Percentiles rank a stretch among this genome's conserved stretches.
Conservation (phyloP, 768 basidiomycete genomes). For the Gelatoporia subvermispora region DNA sequence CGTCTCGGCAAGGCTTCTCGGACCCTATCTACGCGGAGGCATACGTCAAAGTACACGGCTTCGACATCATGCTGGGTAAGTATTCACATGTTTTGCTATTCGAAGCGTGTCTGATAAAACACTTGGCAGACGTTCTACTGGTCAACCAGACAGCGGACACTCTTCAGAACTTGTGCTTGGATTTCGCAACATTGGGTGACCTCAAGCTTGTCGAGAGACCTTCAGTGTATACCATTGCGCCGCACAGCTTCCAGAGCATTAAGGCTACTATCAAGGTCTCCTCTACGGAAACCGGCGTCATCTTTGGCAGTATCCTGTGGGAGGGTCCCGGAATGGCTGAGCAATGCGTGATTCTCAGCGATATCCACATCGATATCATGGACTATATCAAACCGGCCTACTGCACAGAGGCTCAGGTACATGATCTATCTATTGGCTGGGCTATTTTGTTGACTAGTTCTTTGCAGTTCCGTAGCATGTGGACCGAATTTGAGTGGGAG, state of each 20-base stretch:
- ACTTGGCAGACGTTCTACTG: slow-evolving; percentile 73
- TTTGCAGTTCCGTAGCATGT: slow-evolving; percentile 88
- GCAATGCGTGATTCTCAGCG: slow-evolving; percentile 89
- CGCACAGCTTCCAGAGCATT: slow-evolving; percentile 97
- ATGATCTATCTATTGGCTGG: slow-evolving; percentile 8
- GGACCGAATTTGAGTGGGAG: slow-evolving; percentile 99
- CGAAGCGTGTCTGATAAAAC: background rate
- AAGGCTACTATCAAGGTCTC: slow-evolving; percentile 98
- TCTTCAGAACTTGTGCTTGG: slow-evolving; percentile 92
- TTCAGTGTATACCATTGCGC: slow-evolving; percentile 86
- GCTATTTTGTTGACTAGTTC: background rate
- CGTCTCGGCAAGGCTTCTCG: slow-evolving; percentile 69
- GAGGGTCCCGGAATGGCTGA: slow-evolving; percentile 86
- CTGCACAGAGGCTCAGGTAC: slow-evolving; percentile 89
- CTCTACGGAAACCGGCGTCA: slow-evolving; percentile 97
- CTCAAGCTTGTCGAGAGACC: slow-evolving; percentile 97
- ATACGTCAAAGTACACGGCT: slow-evolving; percentile 95
- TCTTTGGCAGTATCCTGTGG: slow-evolving; percentile 97
- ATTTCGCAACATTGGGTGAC: slow-evolving; percentile 96
- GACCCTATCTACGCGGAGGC: slow-evolving; percentile 98
- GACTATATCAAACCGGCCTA: slow-evolving; percentile 96
- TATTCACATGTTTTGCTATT: background rate
- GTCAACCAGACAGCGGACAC: slow-evolving; percentile 96
- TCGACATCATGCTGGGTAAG: slow-evolving; percentile 89
- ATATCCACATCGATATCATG: slow-evolving; percentile 98